Base-by-base conservation (phyloP, 768 basidiomycete species). In the Rhizopogon rudus region DNA sequence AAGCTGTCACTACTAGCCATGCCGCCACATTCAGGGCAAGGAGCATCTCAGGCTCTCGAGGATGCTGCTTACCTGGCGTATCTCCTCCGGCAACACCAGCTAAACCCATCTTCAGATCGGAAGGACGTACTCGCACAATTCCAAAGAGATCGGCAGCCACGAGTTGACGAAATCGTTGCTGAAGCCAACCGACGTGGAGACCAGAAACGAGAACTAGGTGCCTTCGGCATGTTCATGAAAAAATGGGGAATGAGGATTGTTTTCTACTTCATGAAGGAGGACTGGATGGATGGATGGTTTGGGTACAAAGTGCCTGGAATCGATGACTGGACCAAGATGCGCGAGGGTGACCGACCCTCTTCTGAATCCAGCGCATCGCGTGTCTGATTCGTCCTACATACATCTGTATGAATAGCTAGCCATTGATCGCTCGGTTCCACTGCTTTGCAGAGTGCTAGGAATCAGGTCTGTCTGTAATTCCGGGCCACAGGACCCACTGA, bases 1-100 rank as follows among this genome's bases (percentile, higher is more conserved):
- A 31, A 31, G 31, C 17, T 46, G n/a, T 17, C 12, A 5, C 51
- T 35, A 20, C 33, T 17, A 69, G 69, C 64, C 3, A 67, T 69
- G 67, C 65, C 68, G 9, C 69, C 69, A 3, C 61, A 70, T 48
- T 67, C 67, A 33, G 65, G 68, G 25, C 67, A 66, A 56, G 68
- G 67, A 28, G 69, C 65, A 25, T 69, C 67, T 33, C 68, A 69
- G 41, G 64, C 60, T 9, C 64, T 69, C 0, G 67, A 71, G 37
- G 67, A 71, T 44, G 65, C 67, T 1, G 65, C 44, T 40, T 63
- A 70, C 50, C 67, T 71, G 49, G 67, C 61, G 6, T 41, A 71
- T 44, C 67, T 68, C 39, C 52, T 70, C 41, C 62, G 59, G 41
- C 45, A 22, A 49, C 43, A 63, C 16, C 55, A 60, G 9, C 41